Percentiles rank a stretch among this genome's conserved stretches.
These are phyloP conservation scores for Hanseniaspora lindneri DNA, from an alignment of 805 yeast genomes.

Conservation along the genomic window DNA sequence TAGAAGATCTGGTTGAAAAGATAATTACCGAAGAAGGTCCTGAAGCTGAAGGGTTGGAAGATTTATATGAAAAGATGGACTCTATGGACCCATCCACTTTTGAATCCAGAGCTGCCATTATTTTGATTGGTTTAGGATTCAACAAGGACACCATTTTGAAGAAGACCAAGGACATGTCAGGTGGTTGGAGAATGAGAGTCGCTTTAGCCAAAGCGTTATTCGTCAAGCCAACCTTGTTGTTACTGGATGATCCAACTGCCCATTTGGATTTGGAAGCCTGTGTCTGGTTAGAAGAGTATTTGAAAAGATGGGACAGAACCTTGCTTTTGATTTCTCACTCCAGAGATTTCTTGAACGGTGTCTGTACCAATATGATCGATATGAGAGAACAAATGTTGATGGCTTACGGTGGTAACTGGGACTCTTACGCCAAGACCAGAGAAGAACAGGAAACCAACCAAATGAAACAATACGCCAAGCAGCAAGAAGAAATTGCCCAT, in stretches of 20 bases:
- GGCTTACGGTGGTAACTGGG: constrained; percentile 96
- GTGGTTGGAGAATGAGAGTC: constrained; percentile 99
- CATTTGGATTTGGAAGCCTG: constrained; percentile 98
- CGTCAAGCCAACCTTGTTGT: constrained; percentile 89
- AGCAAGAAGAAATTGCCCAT: constrained; percentile 97
- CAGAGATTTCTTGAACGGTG: constrained; percentile 98
- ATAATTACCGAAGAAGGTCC: constrained; percentile 87
- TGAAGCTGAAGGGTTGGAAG: constrained; percentile 74
- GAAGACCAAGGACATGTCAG: constrained; percentile 97
- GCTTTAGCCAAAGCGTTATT: constrained; percentile 95
- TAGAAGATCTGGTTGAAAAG: constrained; percentile 85
- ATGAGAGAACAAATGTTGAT: constrained; percentile 73
- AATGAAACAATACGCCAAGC: constrained; percentile 93
- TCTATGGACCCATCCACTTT: constrained; percentile 92
- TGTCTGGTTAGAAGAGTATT: constrained; percentile 98
- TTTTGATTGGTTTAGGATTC: constrained; percentile 95
- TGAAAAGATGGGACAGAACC: constrained; percentile 86
- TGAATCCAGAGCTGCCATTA: constrained; percentile 91
- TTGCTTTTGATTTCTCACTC: constrained; percentile 93
- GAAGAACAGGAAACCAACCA: constrained; percentile 88
- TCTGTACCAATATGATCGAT: constrained; percentile 94
- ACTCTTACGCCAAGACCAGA: constrained; percentile 90
- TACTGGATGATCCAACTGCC: constrained; percentile 97
- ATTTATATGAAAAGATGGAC: constrained; percentile 88
- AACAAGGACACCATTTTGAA: constrained; percentile 73